A percentile compares a stretch with the other conserved stretches of the same genome.
These are phyloP conservation scores for Syzygium aqueum DNA, from an alignment of 345 rosid species.

Conservation along the genomic window DNA sequence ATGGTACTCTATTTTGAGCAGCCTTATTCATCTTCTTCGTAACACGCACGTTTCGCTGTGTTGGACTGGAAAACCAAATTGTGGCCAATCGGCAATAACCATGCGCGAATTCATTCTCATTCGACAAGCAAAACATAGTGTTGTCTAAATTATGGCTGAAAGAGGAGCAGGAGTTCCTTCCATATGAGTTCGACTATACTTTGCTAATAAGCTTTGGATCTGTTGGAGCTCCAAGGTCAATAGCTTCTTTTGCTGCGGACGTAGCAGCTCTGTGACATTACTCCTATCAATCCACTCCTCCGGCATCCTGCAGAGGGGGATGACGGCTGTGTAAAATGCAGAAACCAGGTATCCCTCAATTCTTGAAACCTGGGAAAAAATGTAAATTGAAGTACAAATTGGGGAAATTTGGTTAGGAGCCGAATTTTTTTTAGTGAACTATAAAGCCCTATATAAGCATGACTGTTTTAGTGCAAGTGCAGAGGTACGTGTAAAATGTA, in stretches of 20 bases:
- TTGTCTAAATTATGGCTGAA: neutral
- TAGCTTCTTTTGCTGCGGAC: neutral
- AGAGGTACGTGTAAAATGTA: neutral
- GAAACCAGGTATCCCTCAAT: neutral
- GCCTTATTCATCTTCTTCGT: neutral
- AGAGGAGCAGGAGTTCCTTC: neutral
- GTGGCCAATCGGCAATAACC: neutral
- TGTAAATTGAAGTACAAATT: neutral
- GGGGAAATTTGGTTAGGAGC: neutral
- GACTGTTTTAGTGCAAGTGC: neutral
- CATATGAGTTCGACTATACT: no score
- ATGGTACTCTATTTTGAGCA: neutral
- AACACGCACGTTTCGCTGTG: rapidly evolving
- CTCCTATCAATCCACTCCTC: neutral
- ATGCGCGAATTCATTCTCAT: neutral
- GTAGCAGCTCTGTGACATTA: rapidly evolving
- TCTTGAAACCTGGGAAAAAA: neutral
- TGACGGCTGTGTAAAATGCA: neutral
- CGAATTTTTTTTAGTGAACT: neutral
- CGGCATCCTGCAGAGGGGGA: neutral
- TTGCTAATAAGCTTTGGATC: neutral
- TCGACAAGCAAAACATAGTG: neutral
- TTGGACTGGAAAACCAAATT: neutral
- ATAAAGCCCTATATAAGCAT: neutral
- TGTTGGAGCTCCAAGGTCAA: neutral